Percentiles rank a stretch among this genome's conserved stretches.
These are phyloP conservation scores for Phytophthora sp. DNA, from an alignment of 352 stramenopile species.

Conservation along the genomic window DNA sequence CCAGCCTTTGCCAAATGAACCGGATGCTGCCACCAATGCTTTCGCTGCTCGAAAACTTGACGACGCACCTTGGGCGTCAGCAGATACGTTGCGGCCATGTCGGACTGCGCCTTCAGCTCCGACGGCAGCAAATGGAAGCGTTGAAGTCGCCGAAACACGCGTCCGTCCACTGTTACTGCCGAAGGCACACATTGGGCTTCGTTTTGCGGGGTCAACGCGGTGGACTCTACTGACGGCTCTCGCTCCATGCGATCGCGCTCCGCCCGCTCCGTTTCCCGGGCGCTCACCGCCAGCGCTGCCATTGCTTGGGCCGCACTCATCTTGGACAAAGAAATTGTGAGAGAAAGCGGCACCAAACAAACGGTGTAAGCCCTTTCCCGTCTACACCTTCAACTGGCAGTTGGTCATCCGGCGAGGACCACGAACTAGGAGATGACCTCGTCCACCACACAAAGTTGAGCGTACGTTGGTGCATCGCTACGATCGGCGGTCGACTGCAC, in stretches of 20 bases:
- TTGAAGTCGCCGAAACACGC: constrained; percentile 44
- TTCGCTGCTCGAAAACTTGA: constrained; percentile 31
- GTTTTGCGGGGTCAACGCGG: not conserved
- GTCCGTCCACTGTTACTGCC: constrained; percentile 24
- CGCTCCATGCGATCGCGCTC: constrained; percentile 37
- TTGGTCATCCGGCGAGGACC: too few relatives aligned
- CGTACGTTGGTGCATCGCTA: too few relatives aligned
- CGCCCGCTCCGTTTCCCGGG: constrained; percentile 27
- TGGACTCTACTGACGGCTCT: constrained; percentile 7
- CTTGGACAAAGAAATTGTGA: not conserved
- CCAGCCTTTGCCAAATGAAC: constrained; percentile 26
- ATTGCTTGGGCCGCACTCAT: constrained; percentile 42
- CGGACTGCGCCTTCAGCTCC: constrained; percentile 37
- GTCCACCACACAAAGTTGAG: too few relatives aligned
- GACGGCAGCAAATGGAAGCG: constrained; percentile 38
- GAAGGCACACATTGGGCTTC: not conserved
- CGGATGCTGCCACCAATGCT: constrained; percentile 40
- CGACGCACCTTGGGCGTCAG: constrained; percentile 33
- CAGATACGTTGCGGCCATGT: constrained; percentile 43
- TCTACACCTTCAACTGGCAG: not conserved
- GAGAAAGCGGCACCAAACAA: not conserved
- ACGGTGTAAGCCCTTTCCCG: constrained; percentile 16
- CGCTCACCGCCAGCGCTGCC: constrained; percentile 35
- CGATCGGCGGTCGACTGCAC: too few relatives aligned
- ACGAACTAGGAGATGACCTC: too few relatives aligned